phyloP scores from a whole-genome alignment of 495 filamentous ascomycete species.

The Neurospora sp. region DNA sequence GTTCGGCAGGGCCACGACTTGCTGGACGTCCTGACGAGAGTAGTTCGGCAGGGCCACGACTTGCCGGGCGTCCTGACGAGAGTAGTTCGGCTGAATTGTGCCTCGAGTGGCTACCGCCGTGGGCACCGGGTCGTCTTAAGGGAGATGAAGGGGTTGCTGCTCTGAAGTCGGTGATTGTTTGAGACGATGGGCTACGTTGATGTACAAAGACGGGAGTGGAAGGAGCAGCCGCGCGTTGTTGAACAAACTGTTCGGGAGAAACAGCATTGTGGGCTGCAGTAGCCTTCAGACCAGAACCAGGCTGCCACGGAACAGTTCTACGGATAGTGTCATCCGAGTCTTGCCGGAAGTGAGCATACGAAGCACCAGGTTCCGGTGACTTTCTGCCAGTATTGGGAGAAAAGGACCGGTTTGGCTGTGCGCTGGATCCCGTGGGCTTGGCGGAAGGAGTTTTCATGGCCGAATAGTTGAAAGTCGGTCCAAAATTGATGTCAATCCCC shows the following conservation, averaged over 20 bases:
- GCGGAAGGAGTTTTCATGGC: slow-evolving; percentile 14
- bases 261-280: slow-evolving; percentile 28
- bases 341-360: slow-evolving; percentile 29
- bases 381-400: slow-evolving; percentile 32
- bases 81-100: slow-evolving; percentile 23
- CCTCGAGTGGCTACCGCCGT: slow-evolving; percentile 35
- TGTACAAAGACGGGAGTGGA: slow-evolving; percentile 39
- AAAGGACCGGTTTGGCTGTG: slow-evolving; percentile 30
- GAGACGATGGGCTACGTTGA: slow-evolving; percentile 50
- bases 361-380: slow-evolving; percentile 28
- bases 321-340: slow-evolving; percentile 40
- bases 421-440: slow-evolving; percentile 15
- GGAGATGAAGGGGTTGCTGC: slow-evolving; percentile 37
- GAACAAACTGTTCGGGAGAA: slow-evolving; percentile 74
- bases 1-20: slow-evolving; percentile 22
- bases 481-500: slow-evolving; percentile 65
- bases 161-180: slow-evolving; percentile 37
- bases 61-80: slow-evolving; percentile 11
- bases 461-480: slow-evolving; percentile 65
- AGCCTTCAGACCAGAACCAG: slow-evolving; percentile 44
- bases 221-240: slow-evolving; percentile 59
- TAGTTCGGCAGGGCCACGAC: slow-evolving; percentile 19
- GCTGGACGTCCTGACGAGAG: slow-evolving; percentile 12
- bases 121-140: slow-evolving; percentile 15
- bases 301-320: slow-evolving; percentile 71